A percentile compares a stretch with the other conserved stretches of the same genome.
Conservation (phyloP, 805 yeast genomes). For the Priceomyces castillae region DNA sequence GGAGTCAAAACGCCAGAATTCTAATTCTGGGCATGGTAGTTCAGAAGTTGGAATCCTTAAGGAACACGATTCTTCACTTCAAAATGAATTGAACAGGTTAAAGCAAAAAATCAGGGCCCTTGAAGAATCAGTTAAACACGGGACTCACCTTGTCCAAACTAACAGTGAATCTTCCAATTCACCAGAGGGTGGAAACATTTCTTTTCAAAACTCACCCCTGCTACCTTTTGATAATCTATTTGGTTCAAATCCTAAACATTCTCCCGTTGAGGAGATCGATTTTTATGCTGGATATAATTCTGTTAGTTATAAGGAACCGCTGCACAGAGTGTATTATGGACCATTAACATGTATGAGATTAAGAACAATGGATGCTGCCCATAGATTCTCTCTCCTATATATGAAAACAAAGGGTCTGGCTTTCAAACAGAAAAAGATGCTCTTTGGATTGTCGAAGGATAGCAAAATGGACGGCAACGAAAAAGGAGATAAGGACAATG, state of each 20-base stretch:
- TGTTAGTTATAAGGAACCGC: slow-evolving; percentile 20
- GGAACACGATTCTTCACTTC: slow-evolving; percentile 2
- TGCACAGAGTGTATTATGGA: slow-evolving; percentile 27
- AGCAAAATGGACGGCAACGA: neutral
- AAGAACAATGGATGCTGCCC: slow-evolving; percentile 24
- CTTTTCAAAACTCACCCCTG: neutral
- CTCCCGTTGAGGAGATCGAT: slow-evolving; percentile 14
- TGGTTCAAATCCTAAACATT: slow-evolving; percentile 16
- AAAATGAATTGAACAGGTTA: slow-evolving; percentile 12
- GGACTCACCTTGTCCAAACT: too few species aligned
- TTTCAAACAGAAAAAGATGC: neutral
- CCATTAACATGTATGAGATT: slow-evolving; percentile 32
- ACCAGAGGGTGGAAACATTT: too few species aligned
- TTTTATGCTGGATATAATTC: slow-evolving; percentile 23
- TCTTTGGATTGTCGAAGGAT: neutral
- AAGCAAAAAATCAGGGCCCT: slow-evolving; percentile 13
- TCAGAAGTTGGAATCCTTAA: too few species aligned
- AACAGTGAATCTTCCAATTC: too few species aligned
- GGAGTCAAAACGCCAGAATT: neutral
- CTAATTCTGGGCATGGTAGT: neutral
- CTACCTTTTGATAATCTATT: neutral
- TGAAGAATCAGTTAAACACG: slow-evolving; percentile 11
- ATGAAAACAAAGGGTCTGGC: neutral
- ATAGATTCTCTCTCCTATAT: slow-evolving; percentile 1
- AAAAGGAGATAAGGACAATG: neutral